phyloP scores from a whole-genome alignment of 306 rosid species.

The Abrus pulchellus region DNA sequence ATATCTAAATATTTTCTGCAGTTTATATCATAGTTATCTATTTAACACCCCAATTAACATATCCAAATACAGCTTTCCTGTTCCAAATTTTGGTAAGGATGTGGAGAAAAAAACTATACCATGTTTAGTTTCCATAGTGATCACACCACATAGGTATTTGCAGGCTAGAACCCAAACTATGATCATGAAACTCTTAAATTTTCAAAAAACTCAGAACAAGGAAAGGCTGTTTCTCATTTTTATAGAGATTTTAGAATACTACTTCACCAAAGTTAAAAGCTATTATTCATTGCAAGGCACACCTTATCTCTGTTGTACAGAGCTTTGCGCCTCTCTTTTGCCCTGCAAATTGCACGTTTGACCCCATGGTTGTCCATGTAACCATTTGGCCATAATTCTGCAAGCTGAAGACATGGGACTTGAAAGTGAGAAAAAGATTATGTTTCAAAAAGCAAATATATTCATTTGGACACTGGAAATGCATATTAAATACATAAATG shows the following conservation, averaged over 20 bases:
- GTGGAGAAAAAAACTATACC: not conserved
- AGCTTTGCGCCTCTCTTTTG: constrained; percentile 85
- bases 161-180: constrained; percentile 17
- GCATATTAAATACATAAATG: constrained; percentile 2
- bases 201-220: not conserved
- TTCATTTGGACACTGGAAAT: constrained; percentile 21
- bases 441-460: constrained; percentile 8
- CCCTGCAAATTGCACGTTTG: constrained; percentile 84
- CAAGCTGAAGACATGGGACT: constrained; percentile 68
- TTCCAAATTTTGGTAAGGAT: not conserved
- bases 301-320: constrained; percentile 70
- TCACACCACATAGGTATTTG: not conserved
- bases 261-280: not conserved
- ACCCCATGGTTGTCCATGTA: constrained; percentile 97
- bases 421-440: constrained; percentile 18
- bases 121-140: not conserved
- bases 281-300: constrained; percentile 35
- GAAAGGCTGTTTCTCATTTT: not conserved
- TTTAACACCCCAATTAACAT: not conserved
- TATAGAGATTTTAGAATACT: not conserved
- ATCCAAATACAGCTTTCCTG: not conserved
- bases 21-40: constrained; percentile 8
- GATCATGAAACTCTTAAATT: not conserved
- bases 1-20: not conserved
- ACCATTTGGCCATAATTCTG: constrained; percentile 91